These are phyloP conservation scores for Aspergillus aculeatus DNA, from an alignment of 2,329 filamentous ascomycete genomes.

Conservation along the genomic window DNA sequence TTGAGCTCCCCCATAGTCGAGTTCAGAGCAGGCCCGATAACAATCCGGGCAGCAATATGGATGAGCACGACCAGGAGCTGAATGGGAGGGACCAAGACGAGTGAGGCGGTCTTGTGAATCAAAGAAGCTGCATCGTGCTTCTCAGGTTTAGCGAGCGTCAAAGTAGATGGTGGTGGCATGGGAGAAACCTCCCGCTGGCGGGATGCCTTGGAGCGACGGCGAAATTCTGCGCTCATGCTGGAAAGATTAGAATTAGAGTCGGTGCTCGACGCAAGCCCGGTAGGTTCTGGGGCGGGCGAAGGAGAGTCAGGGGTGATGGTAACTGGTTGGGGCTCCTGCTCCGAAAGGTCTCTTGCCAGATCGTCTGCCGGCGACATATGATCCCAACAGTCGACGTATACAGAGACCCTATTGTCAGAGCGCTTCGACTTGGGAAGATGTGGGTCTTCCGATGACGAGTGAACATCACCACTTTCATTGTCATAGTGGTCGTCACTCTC, in stretches of 20 bases:
- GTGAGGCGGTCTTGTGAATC: conserved; percentile 72
- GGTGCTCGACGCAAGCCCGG: conserved; percentile 30
- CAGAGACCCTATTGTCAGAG: neutral
- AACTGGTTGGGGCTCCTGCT: conserved; percentile 3
- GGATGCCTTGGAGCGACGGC: conserved; percentile 57
- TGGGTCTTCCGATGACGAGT: neutral
- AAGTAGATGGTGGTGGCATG: conserved; percentile 65
- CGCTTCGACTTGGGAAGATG: conserved; percentile 29
- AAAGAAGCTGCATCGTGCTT: conserved; percentile 62
- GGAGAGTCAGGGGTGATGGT: conserved; percentile 3
- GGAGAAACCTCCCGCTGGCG: conserved; percentile 63
- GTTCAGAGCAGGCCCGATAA: conserved; percentile 37
- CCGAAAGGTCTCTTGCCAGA: conserved; percentile 8
- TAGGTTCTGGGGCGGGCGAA: neutral
- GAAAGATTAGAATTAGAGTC: conserved; percentile 24
- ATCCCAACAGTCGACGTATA: conserved; percentile 9
- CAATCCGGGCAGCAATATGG: conserved; percentile 74
- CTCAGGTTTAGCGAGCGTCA: conserved; percentile 53
- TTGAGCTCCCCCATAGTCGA: conserved; percentile 20
- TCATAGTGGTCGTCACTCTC: conserved; percentile 5
- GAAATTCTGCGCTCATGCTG: conserved; percentile 39
- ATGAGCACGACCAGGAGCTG: conserved; percentile 78
- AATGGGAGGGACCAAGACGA: conserved; percentile 76
- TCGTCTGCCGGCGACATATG: conserved; percentile 2
- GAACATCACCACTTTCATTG: neutral